Conservation (phyloP, 495 filamentous ascomycete species). For the Bombardia bombarda region DNA sequence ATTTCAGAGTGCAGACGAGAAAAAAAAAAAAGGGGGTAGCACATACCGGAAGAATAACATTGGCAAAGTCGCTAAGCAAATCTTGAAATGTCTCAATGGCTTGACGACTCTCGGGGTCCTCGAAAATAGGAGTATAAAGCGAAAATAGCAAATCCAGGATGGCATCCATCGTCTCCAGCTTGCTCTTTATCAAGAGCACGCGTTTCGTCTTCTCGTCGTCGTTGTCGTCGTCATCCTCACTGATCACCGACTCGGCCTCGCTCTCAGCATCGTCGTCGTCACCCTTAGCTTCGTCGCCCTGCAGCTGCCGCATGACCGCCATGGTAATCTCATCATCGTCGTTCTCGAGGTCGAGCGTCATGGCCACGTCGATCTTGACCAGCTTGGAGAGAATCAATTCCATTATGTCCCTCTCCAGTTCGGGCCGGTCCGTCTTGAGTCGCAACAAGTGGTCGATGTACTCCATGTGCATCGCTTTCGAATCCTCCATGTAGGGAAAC, state of each 20-base stretch:
- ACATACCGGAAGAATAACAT: slow-evolving; percentile 80
- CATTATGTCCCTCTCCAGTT: slow-evolving; percentile 76
- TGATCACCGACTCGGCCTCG: slow-evolving; percentile 42
- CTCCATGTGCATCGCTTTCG: slow-evolving; percentile 59
- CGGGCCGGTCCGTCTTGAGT: slow-evolving; percentile 65
- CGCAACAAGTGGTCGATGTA: slow-evolving; percentile 75
- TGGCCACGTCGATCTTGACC: slow-evolving; percentile 85
- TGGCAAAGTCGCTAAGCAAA: slow-evolving; percentile 72
- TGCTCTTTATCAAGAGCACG: slow-evolving; percentile 60
- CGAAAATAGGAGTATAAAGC: slow-evolving; percentile 65
- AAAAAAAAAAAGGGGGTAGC: slow-evolving; percentile 71
- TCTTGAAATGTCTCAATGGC: slow-evolving; percentile 55
- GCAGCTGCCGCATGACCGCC: slow-evolving; percentile 37
- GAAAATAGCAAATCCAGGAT: slow-evolving; percentile 85
- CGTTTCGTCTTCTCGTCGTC: slow-evolving; percentile 35
- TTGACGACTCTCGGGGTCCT: slow-evolving; percentile 38
- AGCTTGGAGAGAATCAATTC: slow-evolving; percentile 73
- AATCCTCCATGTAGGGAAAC: slow-evolving; percentile 70
- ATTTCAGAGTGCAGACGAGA: too few species aligned
- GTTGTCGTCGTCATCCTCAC: slow-evolving; percentile 41
- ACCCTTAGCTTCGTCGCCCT: slow-evolving; percentile 25
- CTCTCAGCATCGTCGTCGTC: slow-evolving; percentile 49
- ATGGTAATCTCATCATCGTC: slow-evolving; percentile 43
- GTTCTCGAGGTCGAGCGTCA: slow-evolving; percentile 79
- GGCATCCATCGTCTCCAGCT: slow-evolving; percentile 86